These are phyloP conservation scores for Trametopsis cervina DNA, from an alignment of 768 basidiomycete species.

Conservation along the genomic window DNA sequence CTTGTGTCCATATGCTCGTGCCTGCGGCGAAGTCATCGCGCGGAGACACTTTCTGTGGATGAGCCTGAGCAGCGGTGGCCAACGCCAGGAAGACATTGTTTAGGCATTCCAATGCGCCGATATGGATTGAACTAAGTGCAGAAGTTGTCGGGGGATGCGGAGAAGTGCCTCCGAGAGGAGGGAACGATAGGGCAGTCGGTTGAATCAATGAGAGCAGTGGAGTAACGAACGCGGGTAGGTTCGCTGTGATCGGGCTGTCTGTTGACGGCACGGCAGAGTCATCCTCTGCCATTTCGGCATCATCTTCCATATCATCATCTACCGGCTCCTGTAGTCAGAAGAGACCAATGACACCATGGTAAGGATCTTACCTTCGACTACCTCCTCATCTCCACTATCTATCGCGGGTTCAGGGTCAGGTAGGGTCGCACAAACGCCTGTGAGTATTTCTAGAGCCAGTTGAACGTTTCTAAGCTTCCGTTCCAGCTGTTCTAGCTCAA, in stretches of 20 bases:
- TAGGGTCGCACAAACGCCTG: slow-evolving; percentile 80
- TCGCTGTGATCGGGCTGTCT: not conserved
- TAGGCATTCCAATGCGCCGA: slow-evolving; percentile 81
- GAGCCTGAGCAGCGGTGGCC: slow-evolving; percentile 33
- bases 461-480: slow-evolving; percentile 64
- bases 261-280: slow-evolving; percentile 4
- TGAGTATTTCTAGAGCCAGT: slow-evolving; percentile 83
- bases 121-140: slow-evolving; percentile 74
- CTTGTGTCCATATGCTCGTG: slow-evolving; percentile 49
- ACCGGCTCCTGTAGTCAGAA: not conserved
- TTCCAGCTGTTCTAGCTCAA: slow-evolving; percentile 71
- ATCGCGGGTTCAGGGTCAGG: slow-evolving; percentile 60
- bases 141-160: slow-evolving; percentile 87
- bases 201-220: slow-evolving; percentile 65
- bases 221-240: slow-evolving; percentile 46
- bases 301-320: slow-evolving; percentile 34
- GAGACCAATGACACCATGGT: not conserved
- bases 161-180: slow-evolving; percentile 60
- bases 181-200: slow-evolving; percentile 78
- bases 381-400: slow-evolving; percentile 31
- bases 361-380: slow-evolving; percentile 26
- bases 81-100: slow-evolving; percentile 84
- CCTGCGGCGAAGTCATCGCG: slow-evolving; percentile 43
- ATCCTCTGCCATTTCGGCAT: slow-evolving; percentile 23
- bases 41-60: slow-evolving; percentile 15